Conservation (phyloP, 805 yeast genomes). For the Priceomyces castillae region DNA sequence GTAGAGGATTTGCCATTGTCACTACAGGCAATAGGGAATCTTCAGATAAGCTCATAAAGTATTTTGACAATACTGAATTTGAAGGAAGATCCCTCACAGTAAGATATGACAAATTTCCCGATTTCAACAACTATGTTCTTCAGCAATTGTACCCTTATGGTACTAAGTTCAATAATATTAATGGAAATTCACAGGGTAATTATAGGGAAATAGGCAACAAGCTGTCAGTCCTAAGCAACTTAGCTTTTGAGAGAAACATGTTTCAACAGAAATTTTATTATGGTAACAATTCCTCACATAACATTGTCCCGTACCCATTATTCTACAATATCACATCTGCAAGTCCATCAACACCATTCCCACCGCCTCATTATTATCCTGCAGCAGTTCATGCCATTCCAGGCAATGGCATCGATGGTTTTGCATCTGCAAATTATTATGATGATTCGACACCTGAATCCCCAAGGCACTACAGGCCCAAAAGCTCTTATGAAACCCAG, state of each 20-base stretch:
- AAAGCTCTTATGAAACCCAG: conserved; percentile 10
- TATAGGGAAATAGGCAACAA: background rate
- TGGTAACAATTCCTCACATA: conserved; percentile 12
- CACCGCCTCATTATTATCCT: background rate
- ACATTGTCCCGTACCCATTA: conserved; percentile 10
- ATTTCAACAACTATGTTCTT: conserved; percentile 28
- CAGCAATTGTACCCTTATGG: conserved; percentile 21
- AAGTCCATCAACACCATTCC: background rate
- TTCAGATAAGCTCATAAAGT: conserved; percentile 47
- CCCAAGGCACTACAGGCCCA: conserved; percentile 10
- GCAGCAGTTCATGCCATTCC: background rate
- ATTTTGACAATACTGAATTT: conserved; percentile 52
- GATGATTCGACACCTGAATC: background rate
- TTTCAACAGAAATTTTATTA: conserved; percentile 32
- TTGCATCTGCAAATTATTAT: conserved; percentile 1
- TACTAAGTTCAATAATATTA: background rate
- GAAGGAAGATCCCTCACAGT: conserved; percentile 62
- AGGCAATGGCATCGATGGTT: background rate
- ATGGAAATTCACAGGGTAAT: background rate
- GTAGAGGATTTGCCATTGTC: conserved; percentile 66
- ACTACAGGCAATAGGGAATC: conserved; percentile 46
- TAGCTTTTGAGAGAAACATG: conserved; percentile 33
- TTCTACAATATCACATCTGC: conserved; percentile 6
- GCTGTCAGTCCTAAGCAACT: conserved; percentile 16
- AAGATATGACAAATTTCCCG: conserved; percentile 55